Evolutionary conservation across 176 grass and related monocot species (phyloP), one percentile per base, ranked within the genome.

Genomic region (Oryza officinalis): DNA sequence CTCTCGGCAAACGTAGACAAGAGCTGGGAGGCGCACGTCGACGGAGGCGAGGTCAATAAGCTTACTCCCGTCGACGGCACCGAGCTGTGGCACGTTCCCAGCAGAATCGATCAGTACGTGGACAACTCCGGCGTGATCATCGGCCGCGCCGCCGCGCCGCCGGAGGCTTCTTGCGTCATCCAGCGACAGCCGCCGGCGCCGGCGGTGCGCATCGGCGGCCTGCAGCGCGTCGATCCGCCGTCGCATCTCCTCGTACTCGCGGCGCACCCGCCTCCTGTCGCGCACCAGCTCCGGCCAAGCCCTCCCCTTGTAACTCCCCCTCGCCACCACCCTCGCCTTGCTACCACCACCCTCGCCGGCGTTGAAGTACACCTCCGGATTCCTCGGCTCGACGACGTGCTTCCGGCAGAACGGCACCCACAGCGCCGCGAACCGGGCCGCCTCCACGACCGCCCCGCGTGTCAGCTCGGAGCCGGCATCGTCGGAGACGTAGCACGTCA

Each of bases 231-330:
- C 61, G n/a, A 86, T 67, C 17, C 77, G 69, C 59, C 67, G 43
- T 45, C 78, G 77, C 31, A 81, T 33, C 17, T 87, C 85, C 20
- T 87, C 78, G 63, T 87, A 87, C 71, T 87, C 85, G 18, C 85
- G 85, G 2, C 46, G 69, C 46, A 87, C 85, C 2, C 63, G 61
- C 63, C 85, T 10, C 46, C 74, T 18, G 50, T 85, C 83, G 2
- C 35, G 33, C 43, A 27, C 33, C 10, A 85, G 49, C 12, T 78
- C 83, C 9, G 47, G 65, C 83, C 83, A 78, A 26, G 65, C 49
- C 18, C 1, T 61, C 4, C 74, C 83, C 18, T 22, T 85, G 7
- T 77, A 77, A 2, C 4, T 20, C 14, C 35, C 35, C 33, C 83
- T 61, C 49, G 60, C 22, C 10, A 67, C 45, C 10, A 27, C n/a